These are phyloP conservation scores for Chalara sp. DNA, from an alignment of 2,329 filamentous ascomycete genomes.

Conservation along the genomic window DNA sequence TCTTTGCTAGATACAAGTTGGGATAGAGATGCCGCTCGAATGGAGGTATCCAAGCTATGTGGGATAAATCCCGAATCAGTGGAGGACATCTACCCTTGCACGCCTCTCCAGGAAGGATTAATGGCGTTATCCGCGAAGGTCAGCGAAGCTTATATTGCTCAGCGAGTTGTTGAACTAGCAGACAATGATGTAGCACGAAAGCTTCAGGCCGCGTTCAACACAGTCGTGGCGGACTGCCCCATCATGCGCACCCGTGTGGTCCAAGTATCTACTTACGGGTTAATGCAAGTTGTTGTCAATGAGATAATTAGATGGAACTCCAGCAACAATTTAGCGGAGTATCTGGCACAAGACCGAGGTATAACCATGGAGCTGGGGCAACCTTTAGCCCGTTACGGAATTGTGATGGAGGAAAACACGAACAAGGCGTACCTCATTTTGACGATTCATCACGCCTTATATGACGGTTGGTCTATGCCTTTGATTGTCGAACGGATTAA, in stretches of 20 bases:
- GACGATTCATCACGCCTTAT: constrained; percentile 49
- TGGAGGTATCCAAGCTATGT: neutral
- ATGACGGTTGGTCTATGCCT: constrained; percentile 46
- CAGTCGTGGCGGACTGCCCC: constrained; percentile 18
- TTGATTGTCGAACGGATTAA: constrained; percentile 24
- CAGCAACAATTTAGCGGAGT: constrained; percentile 16
- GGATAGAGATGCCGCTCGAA: neutral
- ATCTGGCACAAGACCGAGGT: constrained; percentile 12
- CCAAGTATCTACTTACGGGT: constrained; percentile 23
- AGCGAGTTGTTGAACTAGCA: constrained; percentile 17
- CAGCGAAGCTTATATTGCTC: constrained; percentile 30
- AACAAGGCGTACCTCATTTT: constrained; percentile 38
- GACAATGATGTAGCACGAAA: neutral
- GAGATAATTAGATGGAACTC: constrained; percentile 14
- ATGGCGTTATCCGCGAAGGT: constrained; percentile 29
- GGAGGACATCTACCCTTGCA: neutral
- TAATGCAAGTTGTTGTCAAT: constrained; percentile 18
- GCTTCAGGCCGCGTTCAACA: constrained; percentile 26
- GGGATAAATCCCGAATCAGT: neutral
- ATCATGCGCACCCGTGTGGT: constrained; percentile 31
- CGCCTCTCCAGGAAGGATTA: constrained; percentile 28
- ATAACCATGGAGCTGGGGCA: constrained; percentile 22
- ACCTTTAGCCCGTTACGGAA: constrained; percentile 16
- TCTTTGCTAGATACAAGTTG: neutral
- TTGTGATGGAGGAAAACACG: constrained; percentile 9